phyloP scores from a whole-genome alignment of 2,329 filamentous ascomycete genomes.

The Alternaria sp. region DNA sequence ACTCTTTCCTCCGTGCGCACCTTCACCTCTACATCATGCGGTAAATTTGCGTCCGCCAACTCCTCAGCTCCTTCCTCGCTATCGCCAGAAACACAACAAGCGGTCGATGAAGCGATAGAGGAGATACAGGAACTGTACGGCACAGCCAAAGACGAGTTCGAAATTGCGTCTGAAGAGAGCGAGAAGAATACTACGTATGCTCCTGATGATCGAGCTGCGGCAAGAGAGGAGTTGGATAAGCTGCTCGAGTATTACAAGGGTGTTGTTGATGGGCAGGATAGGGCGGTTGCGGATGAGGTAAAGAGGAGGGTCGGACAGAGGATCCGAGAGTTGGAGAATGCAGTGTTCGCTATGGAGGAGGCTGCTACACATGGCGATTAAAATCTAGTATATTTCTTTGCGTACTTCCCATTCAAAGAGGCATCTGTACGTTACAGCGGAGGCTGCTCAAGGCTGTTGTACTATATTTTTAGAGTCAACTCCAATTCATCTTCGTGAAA shows the following conservation, averaged over 20 bases:
- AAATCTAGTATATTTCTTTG: neutral
- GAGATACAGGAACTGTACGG: conserved; percentile 50
- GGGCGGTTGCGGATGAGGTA: conserved; percentile 59
- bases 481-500: neutral
- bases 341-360: conserved; percentile 61
- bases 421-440: neutral
- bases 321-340: conserved; percentile 63
- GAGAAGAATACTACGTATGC: conserved; percentile 65
- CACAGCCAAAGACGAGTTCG: conserved; percentile 55
- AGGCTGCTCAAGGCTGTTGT: neutral
- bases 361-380: conserved; percentile 59
- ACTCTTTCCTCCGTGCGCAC: conserved; percentile 44
- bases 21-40: conserved; percentile 30
- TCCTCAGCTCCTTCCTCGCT: conserved; percentile 14
- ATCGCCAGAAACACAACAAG: conserved; percentile 30
- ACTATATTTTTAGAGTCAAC: neutral
- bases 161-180: conserved; percentile 62
- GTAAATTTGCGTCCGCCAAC: conserved; percentile 13
- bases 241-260: conserved; percentile 58
- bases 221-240: conserved; percentile 60
- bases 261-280: conserved; percentile 52
- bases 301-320: conserved; percentile 60
- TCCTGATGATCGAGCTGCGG: conserved; percentile 62
- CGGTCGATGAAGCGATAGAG: conserved; percentile 44
- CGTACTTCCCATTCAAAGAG: neutral